A percentile compares a stretch with the other conserved stretches of the same genome.
These are phyloP conservation scores for Boletus fagicola DNA, from an alignment of 768 basidiomycete genomes.

Conservation along the genomic window DNA sequence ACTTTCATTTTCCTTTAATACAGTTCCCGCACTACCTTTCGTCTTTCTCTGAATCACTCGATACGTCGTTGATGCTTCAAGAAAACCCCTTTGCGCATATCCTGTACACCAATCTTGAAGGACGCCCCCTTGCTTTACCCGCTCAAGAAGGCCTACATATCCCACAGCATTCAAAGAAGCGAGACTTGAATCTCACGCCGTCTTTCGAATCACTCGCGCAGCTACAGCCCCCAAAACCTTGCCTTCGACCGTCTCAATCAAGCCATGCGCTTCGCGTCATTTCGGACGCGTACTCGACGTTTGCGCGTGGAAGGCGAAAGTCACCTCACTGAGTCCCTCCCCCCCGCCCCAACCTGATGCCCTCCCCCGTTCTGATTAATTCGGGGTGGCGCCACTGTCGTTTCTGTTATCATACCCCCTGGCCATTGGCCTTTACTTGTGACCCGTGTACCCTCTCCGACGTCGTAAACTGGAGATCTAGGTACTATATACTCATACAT, in stretches of 20 bases:
- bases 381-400: neutral
- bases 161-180: constrained; percentile 17
- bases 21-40: constrained; percentile 11
- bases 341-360: too few species aligned
- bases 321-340: constrained; percentile 1
- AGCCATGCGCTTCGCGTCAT: constrained; percentile 26
- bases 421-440: neutral
- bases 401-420: neutral
- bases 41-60: constrained; percentile 8
- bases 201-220: constrained; percentile 4
- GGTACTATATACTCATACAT: neutral
- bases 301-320: constrained; percentile 16
- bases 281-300: constrained; percentile 25
- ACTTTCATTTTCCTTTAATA: neutral
- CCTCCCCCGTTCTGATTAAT: neutral
- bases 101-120: constrained; percentile 20
- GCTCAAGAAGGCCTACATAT: constrained; percentile 5
- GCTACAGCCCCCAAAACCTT: neutral
- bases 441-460: neutral
- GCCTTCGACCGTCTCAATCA: constrained; percentile 11
- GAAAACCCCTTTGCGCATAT: constrained; percentile 14
- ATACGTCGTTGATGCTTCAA: constrained; percentile 6
- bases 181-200: constrained; percentile 3
- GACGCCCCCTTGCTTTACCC: constrained; percentile 14
- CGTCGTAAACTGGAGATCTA: neutral